Percentiles rank a stretch among this genome's conserved stretches.
Conservation (phyloP, 148 eudicot genomes). For the Fagopyrum tataricum region DNA sequence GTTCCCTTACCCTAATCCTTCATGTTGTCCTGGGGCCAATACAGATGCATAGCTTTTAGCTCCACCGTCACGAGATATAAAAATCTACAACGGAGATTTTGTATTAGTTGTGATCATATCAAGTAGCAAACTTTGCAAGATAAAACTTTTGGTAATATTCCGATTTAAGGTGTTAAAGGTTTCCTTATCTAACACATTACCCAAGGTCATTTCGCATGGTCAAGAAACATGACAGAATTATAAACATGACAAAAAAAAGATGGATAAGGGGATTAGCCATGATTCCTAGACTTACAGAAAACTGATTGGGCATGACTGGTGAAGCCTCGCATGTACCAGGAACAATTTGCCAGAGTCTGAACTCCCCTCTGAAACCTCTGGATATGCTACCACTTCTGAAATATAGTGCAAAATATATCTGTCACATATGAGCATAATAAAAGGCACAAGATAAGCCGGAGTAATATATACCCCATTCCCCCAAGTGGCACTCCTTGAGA, state of each 20-base stretch:
- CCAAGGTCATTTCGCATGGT: neutral
- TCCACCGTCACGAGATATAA: constrained; percentile 90
- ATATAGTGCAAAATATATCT: constrained; percentile 14
- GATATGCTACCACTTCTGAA: constrained; percentile 97
- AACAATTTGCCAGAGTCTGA: constrained; percentile 86
- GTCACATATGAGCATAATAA: neutral
- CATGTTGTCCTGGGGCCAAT: constrained; percentile 91
- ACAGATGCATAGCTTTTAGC: constrained; percentile 79
- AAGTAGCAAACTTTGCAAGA: neutral
- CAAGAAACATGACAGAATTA: neutral
- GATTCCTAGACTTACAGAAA: constrained; percentile 52
- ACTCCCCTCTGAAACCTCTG: constrained; percentile 98
- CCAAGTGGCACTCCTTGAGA: constrained; percentile 96
- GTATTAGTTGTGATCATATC: neutral
- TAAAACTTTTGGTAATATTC: neutral
- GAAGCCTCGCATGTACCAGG: constrained; percentile 92
- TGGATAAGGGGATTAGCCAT: neutral
- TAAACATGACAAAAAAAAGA: neutral
- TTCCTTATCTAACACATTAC: neutral
- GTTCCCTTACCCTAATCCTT: constrained; percentile 68
- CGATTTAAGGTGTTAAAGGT: neutral
- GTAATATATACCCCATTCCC: constrained; percentile 84
- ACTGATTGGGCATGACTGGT: constrained; percentile 97
- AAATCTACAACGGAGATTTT: constrained; percentile 48
- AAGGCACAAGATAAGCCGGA: constrained; percentile 10